Evolutionary conservation across 768 basidiomycete species (phyloP).

Genomic region (Xerocomellus dryophilus): DNA sequence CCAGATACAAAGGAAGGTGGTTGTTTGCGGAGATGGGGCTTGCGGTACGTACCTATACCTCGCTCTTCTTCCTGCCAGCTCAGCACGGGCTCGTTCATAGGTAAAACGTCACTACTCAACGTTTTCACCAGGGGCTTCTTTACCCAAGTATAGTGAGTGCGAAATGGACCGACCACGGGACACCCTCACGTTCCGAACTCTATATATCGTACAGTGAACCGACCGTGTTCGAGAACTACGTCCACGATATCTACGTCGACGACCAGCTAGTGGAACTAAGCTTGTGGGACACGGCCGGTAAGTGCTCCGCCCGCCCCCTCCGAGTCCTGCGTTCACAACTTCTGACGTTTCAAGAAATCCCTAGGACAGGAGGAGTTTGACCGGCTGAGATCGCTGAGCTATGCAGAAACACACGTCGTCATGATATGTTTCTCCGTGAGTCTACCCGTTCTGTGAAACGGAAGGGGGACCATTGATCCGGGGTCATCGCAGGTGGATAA

Average conservation of each 20-base stretch:
- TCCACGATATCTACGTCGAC: conserved; percentile 84
- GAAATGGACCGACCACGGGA: background rate
- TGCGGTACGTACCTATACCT: conserved; percentile 52
- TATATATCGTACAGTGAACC: conserved; percentile 57
- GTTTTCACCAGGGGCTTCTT: conserved; percentile 92
- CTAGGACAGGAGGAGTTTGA: conserved; percentile 96
- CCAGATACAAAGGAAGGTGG: conserved; percentile 60
- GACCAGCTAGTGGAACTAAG: conserved; percentile 87
- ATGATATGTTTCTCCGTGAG: conserved; percentile 94
- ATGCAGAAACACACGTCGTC: conserved; percentile 94
- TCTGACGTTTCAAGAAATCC: conserved; percentile 33
- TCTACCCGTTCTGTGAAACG: background rate
- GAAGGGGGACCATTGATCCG: background rate
- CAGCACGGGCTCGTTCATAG: conserved; percentile 34
- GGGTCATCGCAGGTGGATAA: conserved; percentile 69
- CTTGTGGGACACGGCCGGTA: conserved; percentile 97
- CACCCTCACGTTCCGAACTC: background rate
- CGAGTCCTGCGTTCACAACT: conserved; percentile 15
- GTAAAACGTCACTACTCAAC: conserved; percentile 82
- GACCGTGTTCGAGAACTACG: conserved; percentile 97
- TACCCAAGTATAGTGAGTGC: conserved; percentile 84
- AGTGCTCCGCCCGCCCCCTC: conserved; percentile 6
- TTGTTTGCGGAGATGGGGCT: conserved; percentile 96
- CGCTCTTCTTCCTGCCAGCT: conserved; percentile 6
- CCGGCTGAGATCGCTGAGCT: conserved; percentile 87